phyloP scores from a whole-genome alignment of 2,329 filamentous ascomycete species.

The Diaporthe citri region DNA sequence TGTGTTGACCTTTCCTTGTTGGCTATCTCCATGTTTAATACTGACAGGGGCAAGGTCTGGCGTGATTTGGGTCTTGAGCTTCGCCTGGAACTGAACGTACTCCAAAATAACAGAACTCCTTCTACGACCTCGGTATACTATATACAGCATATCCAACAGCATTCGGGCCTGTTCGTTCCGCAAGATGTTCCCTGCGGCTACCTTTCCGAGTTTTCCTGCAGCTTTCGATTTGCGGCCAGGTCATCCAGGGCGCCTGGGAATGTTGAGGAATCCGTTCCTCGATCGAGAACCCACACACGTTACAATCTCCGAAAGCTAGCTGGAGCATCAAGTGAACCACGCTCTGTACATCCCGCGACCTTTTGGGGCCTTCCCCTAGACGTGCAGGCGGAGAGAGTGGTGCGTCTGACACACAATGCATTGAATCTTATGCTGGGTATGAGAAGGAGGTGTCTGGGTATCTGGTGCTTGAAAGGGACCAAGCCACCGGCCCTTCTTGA shows the following conservation, averaged over 20 bases:
- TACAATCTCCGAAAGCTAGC: constrained; percentile 4
- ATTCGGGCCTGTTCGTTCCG: constrained; percentile 19
- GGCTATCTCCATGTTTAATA: not conserved
- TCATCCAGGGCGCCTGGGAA: not conserved
- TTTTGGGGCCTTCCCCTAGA: constrained; percentile 4
- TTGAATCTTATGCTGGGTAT: constrained; percentile 27
- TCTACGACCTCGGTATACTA: constrained; percentile 30
- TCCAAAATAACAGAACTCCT: constrained; percentile 4
- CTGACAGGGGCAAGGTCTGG: constrained; percentile 34
- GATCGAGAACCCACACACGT: not conserved
- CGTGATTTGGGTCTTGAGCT: constrained; percentile 32
- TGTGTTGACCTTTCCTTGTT: not conserved
- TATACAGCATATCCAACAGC: constrained; percentile 26
- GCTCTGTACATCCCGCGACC: not conserved
- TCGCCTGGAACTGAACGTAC: constrained; percentile 18
- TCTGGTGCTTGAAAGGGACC: not conserved
- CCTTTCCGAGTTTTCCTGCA: constrained; percentile 31
- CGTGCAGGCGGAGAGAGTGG: constrained; percentile 28
- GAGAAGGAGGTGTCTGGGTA: constrained; percentile 9
- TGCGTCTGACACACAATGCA: constrained; percentile 22
- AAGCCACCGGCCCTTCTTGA: constrained; percentile 31
- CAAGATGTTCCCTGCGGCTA: constrained; percentile 21
- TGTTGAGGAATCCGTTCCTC: not conserved
- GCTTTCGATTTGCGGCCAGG: not conserved
- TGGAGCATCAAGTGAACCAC: not conserved